Base-by-base conservation (phyloP, 176 grass and related monocot genomes). In the Carex kokanica region DNA sequence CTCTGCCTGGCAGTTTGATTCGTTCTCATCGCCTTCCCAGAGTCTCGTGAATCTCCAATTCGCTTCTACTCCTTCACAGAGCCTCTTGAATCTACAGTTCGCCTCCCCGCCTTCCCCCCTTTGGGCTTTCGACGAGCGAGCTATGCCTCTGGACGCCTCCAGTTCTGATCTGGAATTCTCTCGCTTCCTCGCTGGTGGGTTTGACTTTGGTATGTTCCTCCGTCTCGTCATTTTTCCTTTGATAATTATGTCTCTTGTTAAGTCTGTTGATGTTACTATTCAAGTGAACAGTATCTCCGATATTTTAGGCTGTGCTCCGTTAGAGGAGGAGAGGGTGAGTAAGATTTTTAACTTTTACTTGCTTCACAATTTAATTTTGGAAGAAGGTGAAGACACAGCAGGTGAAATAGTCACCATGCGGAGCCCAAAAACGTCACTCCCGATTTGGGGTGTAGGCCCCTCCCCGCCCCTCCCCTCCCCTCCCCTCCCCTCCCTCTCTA, bases 1-100 rank as follows among this genome's bases (percentile, higher is more conserved):
- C 53, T 85, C 92, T 61, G 32, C 86, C 18, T 92, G 94, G 94
- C 88, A 89, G 41, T 97, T 94, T 69, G 94, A 97, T 89, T 64
- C 89, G 61, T 86, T 90, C 36, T 68, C 86, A n/a, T 85, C 91
- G 2, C 81, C 91, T 56, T 64, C 84, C 6, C 73, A 55, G 49
- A 55, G 5, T 17, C 55, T 88, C 77, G 86, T 87, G 80, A 84
- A 86, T 75, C 85, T 89, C 25, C 78, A 86, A 63, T 84, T 85
- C 62, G 70, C 86, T 24, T 88, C 89, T 8, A 82, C 90, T 59
- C 77, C 62, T 53, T 54, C 81, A 58, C 84, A 64, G 69, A 81
- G 71, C 60, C 36, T 82, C 79, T 67, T 79, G 3, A 83, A 87
- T 83, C 59, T 87, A 11, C 80, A 64, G 80, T 83, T 83, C 58